Evolutionary conservation across 148 eudicot genomes (phyloP), one percentile per base, ranked within the genome.

Genomic region (Silene conica): DNA sequence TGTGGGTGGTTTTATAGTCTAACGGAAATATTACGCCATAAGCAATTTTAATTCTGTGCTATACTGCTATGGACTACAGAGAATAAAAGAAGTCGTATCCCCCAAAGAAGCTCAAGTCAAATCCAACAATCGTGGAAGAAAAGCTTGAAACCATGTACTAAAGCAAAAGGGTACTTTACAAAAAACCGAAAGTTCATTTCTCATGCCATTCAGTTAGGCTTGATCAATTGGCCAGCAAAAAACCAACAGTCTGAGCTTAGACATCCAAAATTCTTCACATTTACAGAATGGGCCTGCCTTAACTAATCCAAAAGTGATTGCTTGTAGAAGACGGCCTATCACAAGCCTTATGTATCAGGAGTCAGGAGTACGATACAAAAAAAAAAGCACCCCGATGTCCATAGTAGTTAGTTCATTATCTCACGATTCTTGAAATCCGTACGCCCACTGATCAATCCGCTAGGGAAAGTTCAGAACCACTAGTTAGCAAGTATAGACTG

Each of bases 181-280:
- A 64, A 31, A 7, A 45, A 16, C 68, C 7, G 25, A 23, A 61
- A 11, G 16, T 11, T 15, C 8, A 15, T 55, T 55, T 23, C 31
- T 21, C 26, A 60, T 9, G 28, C 41, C 19, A 25, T 28, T 63
- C 41, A 26, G 14, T 13, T 22, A 63, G 19, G 67, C 38, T 26
- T 63, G 70, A 66, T 18, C 25, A 66, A 41, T 66, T 2, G 25
- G 54, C 52, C 70, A 41, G 52, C 70, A 16, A n/a, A n/a, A 19
- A 31, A 19, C 50, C 16, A 43, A 26, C n/a, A 46, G 23, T 6
- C 2, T 20, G 9, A 20, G 45, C 43, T 43, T 18, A 41, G 52
- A 67, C 70, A 20, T 41, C 70, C 21, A 1, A 31, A 31, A 31
- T 31, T 31, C 34, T 31, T 3, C 34, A 31, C 34, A 31, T 31